Base-by-base conservation (phyloP, 129 eudicot species). In the Daucus carota region DNA sequence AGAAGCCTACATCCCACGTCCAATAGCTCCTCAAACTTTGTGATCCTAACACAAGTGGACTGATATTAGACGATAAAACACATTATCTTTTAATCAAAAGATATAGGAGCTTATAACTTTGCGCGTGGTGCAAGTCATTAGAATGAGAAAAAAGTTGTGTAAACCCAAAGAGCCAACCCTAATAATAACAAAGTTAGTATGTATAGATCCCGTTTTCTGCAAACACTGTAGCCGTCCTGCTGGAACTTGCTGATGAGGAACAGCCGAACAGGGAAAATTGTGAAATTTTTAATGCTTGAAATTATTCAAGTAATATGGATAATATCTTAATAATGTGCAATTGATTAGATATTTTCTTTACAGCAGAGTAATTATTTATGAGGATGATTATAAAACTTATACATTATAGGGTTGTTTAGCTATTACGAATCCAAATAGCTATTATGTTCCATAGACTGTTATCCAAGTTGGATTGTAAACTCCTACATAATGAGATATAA, bases 11-110 rank as follows among this genome's bases (percentile, higher is more conserved):
- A 77, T 65, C 95, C 91, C 46, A 74, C 77, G 60, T 75, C 76
- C 68, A 83, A 84, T 50, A 88, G 85, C 81, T 93, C 96, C 47
- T 93, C 97, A 72, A 85, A 85, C 79, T 88, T 84, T 45, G 92
- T 79, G 70, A 88, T 76, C 86, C 96, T 90, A 65, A 12, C 45
- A 79, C 78, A 60, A 54, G 74, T 73, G 45, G 68, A 33, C 47
- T 34, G 3, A 62, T 50, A 70, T 33, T 59, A 80, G 74, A 63
- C 79, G 8, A 69, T 33, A 45, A n/a, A 26, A 41, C 29, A n/a
- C 33, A 24, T 28, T 5, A 69, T 9, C 48, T 70, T 70, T 0
- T 12, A 20, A 36, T 38, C 10, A 41, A 0, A 70, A 70, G 50
- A 41, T 15, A 70, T 38, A 11, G 48, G 33, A 70, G 28, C 38